phyloP scores from a whole-genome alignment of 768 basidiomycete genomes.

The Myochromella boudieri region DNA sequence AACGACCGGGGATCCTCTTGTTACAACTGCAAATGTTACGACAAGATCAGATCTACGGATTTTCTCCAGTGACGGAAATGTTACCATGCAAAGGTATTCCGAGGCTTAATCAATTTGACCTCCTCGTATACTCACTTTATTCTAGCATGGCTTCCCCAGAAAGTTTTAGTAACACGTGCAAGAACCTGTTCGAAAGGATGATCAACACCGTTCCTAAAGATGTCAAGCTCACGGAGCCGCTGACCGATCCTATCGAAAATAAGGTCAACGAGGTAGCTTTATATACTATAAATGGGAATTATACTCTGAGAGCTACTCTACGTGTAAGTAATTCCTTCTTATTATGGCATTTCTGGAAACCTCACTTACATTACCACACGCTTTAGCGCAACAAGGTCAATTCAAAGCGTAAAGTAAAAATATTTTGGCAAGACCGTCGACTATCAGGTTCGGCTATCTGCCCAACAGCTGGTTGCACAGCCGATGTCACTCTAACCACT shows the following conservation, averaged over 20 bases:
- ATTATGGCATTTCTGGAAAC: neutral
- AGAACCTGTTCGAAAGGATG: neutral
- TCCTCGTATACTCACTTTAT: too few species aligned
- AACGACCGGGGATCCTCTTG: neutral
- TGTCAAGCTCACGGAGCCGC: neutral
- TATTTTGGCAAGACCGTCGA: neutral
- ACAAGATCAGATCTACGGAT: too few species aligned
- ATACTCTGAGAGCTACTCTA: neutral
- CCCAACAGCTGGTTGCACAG: neutral
- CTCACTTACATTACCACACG: too few species aligned
- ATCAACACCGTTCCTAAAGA: too few species aligned
- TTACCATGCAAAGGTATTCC: slow-evolving; percentile 1
- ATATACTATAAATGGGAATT: neutral
- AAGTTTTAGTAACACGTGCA: neutral
- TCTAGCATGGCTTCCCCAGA: neutral
- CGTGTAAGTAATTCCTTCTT: neutral
- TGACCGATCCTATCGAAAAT: neutral
- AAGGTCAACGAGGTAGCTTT: neutral
- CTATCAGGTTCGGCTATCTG: neutral
- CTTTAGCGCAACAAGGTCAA: neutral
- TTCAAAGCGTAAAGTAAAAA: neutral
- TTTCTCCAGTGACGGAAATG: neutral
- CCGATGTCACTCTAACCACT: neutral
- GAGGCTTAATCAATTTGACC: too few species aligned
- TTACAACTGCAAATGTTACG: neutral